Conservation (phyloP, 805 yeast genomes). For the Cephaloascus albidus region DNA sequence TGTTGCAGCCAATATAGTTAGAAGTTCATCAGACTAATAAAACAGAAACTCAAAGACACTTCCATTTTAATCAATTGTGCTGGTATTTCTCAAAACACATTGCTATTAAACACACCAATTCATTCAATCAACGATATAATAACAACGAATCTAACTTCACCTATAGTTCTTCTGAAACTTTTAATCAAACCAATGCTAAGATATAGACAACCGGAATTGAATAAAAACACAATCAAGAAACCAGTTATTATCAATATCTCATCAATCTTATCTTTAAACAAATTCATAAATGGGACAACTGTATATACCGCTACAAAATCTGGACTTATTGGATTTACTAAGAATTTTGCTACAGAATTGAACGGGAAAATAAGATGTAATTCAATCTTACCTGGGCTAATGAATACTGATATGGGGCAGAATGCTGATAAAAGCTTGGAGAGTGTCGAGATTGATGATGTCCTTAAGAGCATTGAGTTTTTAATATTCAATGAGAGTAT, state of each 20-base stretch:
- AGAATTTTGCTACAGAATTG: conserved; percentile 51
- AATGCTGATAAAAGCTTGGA: conserved; percentile 14
- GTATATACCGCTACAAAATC: conserved; percentile 67
- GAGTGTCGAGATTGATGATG: conserved; percentile 15
- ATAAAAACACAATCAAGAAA: not conserved
- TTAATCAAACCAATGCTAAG: conserved; percentile 43
- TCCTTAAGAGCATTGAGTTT: conserved; percentile 15
- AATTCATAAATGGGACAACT: conserved; percentile 41
- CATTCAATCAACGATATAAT: conserved; percentile 36
- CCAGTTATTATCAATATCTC: conserved; percentile 52
- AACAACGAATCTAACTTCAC: conserved; percentile 47
- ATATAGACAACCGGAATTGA: conserved; percentile 10
- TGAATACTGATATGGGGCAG: conserved; percentile 61
- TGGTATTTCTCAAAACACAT: conserved; percentile 49
- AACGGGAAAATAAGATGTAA: conserved; percentile 51
- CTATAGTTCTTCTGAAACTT: conserved; percentile 49
- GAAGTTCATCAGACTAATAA: conserved; percentile 6
- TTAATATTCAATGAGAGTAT: conserved; percentile 12
- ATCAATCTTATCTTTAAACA: conserved; percentile 45
- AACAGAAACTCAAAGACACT: conserved; percentile 18
- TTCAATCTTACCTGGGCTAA: conserved; percentile 59
- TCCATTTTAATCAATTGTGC: conserved; percentile 56
- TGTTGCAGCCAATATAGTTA: conserved; percentile 4
- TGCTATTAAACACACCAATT: conserved; percentile 34
- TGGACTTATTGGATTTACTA: conserved; percentile 57